phyloP scores from a whole-genome alignment of 2,329 filamentous ascomycete genomes.

The Bipolaris oryzae region DNA sequence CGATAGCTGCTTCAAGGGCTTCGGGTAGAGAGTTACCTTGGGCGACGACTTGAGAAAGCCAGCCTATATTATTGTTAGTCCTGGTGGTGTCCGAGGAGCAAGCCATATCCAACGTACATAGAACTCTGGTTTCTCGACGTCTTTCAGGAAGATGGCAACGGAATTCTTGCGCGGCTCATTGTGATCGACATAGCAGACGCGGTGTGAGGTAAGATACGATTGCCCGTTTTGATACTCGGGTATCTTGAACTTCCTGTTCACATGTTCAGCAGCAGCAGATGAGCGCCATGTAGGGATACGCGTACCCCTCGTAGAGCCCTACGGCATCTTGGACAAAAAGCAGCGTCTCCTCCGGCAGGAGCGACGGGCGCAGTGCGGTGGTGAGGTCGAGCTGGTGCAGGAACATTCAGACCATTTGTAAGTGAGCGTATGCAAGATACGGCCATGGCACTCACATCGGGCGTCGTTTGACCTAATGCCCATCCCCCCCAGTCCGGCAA shows the following conservation, averaged over 20 bases:
- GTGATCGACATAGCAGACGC: slow-evolving; percentile 92
- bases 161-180: slow-evolving; percentile 84
- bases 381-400: slow-evolving; percentile 94
- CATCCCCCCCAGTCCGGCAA: slow-evolving; percentile 21
- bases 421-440: slow-evolving; percentile 19
- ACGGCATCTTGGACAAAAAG: slow-evolving; percentile 98
- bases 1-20: slow-evolving; percentile 71
- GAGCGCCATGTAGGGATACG: slow-evolving; percentile 23
- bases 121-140: slow-evolving; percentile 88
- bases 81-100: background rate
- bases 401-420: slow-evolving; percentile 77
- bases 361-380: slow-evolving; percentile 89
- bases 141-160: slow-evolving; percentile 83
- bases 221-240: slow-evolving; percentile 93
- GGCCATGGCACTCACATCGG: slow-evolving; percentile 17
- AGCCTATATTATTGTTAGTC: slow-evolving; percentile 59
- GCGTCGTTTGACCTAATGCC: slow-evolving; percentile 9
- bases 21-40: slow-evolving; percentile 88
- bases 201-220: slow-evolving; percentile 94
- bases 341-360: slow-evolving; percentile 90
- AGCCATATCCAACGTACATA: slow-evolving; percentile 30
- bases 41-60: slow-evolving; percentile 94
- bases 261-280: slow-evolving; percentile 18
- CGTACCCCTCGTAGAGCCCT: slow-evolving; percentile 94
- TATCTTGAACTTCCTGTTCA: slow-evolving; percentile 85